phyloP scores from a whole-genome alignment of 371 early-diverging fungal genomes.

The Dichotomocladium elegans region DNA sequence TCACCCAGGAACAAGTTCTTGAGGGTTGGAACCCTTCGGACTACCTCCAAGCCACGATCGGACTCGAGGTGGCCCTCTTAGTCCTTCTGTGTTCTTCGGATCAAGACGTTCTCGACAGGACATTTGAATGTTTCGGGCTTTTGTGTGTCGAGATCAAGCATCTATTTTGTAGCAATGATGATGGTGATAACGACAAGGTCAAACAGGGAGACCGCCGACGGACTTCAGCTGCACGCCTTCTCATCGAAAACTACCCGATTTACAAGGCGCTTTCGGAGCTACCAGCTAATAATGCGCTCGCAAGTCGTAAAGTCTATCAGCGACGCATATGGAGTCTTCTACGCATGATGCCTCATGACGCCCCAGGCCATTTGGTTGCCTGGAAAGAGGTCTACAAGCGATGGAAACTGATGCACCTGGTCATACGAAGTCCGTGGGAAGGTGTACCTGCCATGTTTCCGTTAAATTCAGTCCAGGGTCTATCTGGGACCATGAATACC shows the following conservation, averaged over 20 bases:
- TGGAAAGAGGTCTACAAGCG: constrained; percentile 82
- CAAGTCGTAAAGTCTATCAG: constrained; percentile 69
- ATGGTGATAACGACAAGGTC: neutral
- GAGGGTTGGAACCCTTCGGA: constrained; percentile 1
- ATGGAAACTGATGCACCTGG: constrained; percentile 51
- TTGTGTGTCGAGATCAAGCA: constrained; percentile 56
- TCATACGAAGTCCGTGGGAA: too few relatives aligned
- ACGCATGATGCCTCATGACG: constrained; percentile 56
- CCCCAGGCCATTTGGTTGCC: constrained; percentile 73
- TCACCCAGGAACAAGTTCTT: neutral
- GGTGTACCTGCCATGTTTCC: too few relatives aligned
- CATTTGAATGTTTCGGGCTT: constrained; percentile 52
- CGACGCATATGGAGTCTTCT: constrained; percentile 68
- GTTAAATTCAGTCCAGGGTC: too few relatives aligned
- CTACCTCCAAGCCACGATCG: constrained; percentile 55
- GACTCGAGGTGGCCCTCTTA: constrained; percentile 69
- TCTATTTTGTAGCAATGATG: constrained; percentile 5
- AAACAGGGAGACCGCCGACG: constrained; percentile 7
- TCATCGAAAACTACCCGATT: constrained; percentile 66
- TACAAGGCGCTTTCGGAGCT: constrained; percentile 56
- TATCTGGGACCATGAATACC: too few relatives aligned
- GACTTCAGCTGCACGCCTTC: constrained; percentile 46
- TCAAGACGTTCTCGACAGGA: constrained; percentile 53
- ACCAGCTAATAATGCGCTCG: constrained; percentile 34
- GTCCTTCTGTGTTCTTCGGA: constrained; percentile 70